Conservation (phyloP, 2,329 filamentous ascomycete species). For the Verticillium klebahnii region DNA sequence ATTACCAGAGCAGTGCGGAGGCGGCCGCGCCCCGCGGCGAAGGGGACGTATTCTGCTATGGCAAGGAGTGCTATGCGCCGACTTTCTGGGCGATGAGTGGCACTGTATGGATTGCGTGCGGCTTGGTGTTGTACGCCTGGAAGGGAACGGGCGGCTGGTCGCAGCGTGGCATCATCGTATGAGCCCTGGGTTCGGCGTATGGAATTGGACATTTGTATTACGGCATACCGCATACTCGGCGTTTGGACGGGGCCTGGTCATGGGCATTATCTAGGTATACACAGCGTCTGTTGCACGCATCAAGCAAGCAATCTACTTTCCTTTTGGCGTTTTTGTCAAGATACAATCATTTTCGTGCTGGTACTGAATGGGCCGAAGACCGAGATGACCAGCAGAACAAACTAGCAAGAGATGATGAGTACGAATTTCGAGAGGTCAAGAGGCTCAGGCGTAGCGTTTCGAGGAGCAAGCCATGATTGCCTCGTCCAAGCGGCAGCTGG, state of each 20-base stretch:
- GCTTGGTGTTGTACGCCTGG: constrained; percentile 75
- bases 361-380: not conserved
- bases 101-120: constrained; percentile 74
- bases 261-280: not conserved
- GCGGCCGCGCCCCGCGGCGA: constrained; percentile 23
- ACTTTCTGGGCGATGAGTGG: constrained; percentile 84
- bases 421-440: too few relatives aligned
- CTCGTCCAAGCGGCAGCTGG: too few relatives aligned
- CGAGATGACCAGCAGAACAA: too few relatives aligned
- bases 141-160: constrained; percentile 73
- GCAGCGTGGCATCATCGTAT: constrained; percentile 66
- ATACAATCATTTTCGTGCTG: not conserved
- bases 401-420: not conserved
- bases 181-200: constrained; percentile 7
- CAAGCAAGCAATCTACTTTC: not conserved
- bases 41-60: constrained; percentile 68
- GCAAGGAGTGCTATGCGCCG: constrained; percentile 71
- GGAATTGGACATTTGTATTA: not conserved
- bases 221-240: not conserved
- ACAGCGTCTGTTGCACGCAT: not conserved
- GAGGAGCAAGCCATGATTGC: too few relatives aligned
- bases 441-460: too few relatives aligned
- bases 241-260: not conserved
- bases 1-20: constrained; percentile 66
- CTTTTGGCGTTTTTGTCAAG: not conserved